A percentile compares a stretch with the other conserved stretches of the same genome.
Evolutionary conservation across 1,139 yeast species (phyloP).

Genomic region (Hyphopichia fennica): DNA sequence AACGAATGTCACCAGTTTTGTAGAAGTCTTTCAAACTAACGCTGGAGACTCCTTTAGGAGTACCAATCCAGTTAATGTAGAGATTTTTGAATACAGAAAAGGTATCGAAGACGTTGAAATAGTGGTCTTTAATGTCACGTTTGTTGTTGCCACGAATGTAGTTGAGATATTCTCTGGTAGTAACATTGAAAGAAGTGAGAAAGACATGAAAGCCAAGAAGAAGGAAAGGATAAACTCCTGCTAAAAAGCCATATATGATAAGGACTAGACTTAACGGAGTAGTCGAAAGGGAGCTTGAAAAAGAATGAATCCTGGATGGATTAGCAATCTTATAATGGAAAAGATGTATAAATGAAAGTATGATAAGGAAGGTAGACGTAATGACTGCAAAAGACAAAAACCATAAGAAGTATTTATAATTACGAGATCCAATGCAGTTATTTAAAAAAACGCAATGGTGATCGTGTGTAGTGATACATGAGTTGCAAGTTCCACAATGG

Average conservation of each 20-base stretch:
- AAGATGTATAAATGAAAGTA: constrained; percentile 28
- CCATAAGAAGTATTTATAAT: constrained; percentile 42
- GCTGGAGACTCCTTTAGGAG: constrained; percentile 46
- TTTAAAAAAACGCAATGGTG: constrained; percentile 43
- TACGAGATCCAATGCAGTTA: constrained; percentile 41
- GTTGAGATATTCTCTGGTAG: constrained; percentile 68
- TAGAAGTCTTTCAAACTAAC: constrained; percentile 38
- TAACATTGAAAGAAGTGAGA: constrained; percentile 57
- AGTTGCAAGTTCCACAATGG: constrained; percentile 45
- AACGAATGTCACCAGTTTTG: constrained; percentile 44
- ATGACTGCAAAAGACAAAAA: constrained; percentile 27
- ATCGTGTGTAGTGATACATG: constrained; percentile 45
- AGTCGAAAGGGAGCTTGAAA: constrained; percentile 21
- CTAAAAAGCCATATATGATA: constrained; percentile 44
- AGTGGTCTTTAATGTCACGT: constrained; percentile 18
- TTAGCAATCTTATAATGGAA: constrained; percentile 18
- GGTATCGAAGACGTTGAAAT: constrained; percentile 46
- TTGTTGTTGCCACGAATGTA: constrained; percentile 24
- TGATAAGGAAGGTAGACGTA: constrained; percentile 21
- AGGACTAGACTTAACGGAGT: constrained; percentile 50
- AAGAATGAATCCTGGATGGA: constrained; percentile 6
- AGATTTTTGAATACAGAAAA: constrained; percentile 39
- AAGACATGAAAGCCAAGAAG: constrained; percentile 54
- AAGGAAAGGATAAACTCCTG: constrained; percentile 53
- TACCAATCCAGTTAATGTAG: constrained; percentile 47